Conservation (phyloP, 768 basidiomycete species). For the Terana coerulea region DNA sequence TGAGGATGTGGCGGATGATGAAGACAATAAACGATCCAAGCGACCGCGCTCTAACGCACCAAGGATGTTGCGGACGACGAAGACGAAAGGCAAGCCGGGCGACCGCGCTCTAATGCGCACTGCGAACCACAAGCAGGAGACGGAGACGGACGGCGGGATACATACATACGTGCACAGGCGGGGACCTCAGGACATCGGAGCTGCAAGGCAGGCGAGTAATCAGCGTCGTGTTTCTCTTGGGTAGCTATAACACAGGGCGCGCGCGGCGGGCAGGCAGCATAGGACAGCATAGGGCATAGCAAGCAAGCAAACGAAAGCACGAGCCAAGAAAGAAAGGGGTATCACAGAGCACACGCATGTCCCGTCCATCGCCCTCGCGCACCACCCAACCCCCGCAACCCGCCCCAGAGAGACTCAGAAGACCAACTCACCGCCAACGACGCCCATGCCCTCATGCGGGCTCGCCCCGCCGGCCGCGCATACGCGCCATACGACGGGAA, state of each 20-base stretch:
- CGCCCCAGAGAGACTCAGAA: too few species aligned
- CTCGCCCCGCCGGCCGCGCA: slow-evolving; percentile 11
- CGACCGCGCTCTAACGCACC: not conserved
- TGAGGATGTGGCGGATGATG: not conserved
- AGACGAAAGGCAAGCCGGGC: not conserved
- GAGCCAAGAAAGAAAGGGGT: not conserved
- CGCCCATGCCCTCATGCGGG: slow-evolving; percentile 18
- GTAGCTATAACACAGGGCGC: not conserved
- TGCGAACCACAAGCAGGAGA: too few species aligned
- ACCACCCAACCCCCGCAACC: too few species aligned
- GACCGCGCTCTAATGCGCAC: too few species aligned
- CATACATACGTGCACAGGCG: too few species aligned
- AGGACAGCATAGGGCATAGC: not conserved
- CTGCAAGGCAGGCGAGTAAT: too few species aligned
- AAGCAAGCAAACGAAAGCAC: not conserved
- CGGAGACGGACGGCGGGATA: too few species aligned
- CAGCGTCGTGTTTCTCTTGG: not conserved
- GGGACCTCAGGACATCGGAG: too few species aligned
- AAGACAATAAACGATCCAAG: not conserved
- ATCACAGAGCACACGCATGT: not conserved
- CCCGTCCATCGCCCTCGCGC: too few species aligned
- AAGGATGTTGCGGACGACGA: not conserved
- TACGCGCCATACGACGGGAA: slow-evolving; percentile 24
- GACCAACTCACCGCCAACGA: slow-evolving; percentile 26
- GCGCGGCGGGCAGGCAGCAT: not conserved